Conservation (phyloP, 768 basidiomycete species). For the Podaxis pistillaris region DNA sequence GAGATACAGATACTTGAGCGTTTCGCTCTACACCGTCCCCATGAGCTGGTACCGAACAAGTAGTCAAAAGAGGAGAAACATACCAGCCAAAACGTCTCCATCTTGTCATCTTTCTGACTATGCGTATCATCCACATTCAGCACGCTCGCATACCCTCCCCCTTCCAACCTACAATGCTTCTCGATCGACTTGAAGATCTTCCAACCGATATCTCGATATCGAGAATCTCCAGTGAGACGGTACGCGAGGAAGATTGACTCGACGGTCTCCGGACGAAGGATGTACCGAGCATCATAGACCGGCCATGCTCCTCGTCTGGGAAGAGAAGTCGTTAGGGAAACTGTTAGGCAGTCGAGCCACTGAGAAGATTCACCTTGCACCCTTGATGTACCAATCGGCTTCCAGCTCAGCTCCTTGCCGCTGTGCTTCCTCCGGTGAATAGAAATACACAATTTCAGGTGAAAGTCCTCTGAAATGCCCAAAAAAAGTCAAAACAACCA, state of each 20-base stretch:
- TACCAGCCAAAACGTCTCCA: constrained; percentile 87
- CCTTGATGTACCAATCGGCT: constrained; percentile 91
- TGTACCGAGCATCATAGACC: constrained; percentile 88
- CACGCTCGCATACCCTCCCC: constrained; percentile 85
- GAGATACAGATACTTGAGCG: constrained; percentile 89
- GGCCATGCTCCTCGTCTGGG: constrained; percentile 29
- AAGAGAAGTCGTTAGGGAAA: constrained; percentile 3
- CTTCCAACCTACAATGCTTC: constrained; percentile 70
- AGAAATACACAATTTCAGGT: constrained; percentile 88
- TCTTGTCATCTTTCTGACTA: constrained; percentile 73
- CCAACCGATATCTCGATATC: constrained; percentile 87
- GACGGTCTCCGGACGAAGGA: constrained; percentile 91
- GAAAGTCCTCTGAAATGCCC: constrained; percentile 62
- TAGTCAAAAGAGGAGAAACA: constrained; percentile 21
- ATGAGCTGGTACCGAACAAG: not conserved
- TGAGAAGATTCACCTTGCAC: constrained; percentile 44
- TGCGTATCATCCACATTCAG: constrained; percentile 81
- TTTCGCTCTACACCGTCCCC: constrained; percentile 65
- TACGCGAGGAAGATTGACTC: constrained; percentile 93
- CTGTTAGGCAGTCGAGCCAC: not conserved
- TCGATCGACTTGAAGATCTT: constrained; percentile 88
- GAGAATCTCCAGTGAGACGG: constrained; percentile 79
- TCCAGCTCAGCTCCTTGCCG: constrained; percentile 34
- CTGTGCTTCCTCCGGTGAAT: constrained; percentile 53
- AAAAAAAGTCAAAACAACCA: not conserved